These are phyloP conservation scores for Suillus spraguei DNA, from an alignment of 768 basidiomycete genomes.

Conservation along the genomic window DNA sequence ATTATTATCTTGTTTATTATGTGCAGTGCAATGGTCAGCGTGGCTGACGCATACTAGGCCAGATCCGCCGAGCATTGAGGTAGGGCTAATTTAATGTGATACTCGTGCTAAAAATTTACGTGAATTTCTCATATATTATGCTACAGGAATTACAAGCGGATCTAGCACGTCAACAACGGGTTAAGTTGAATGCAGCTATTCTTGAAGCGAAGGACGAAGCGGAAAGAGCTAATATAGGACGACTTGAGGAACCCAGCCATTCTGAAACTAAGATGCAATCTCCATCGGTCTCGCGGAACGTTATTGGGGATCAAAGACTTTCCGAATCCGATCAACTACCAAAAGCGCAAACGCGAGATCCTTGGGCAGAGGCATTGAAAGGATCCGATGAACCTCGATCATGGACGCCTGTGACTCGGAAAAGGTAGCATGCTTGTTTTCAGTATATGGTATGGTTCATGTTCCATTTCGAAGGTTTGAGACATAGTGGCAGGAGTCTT, in stretches of 20 bases:
- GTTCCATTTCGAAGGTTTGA: background rate
- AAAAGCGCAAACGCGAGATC: conserved; percentile 18
- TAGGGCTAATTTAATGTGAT: conserved; percentile 29
- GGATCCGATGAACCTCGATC: conserved; percentile 37
- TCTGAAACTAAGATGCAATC: conserved; percentile 19
- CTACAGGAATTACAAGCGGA: conserved; percentile 64
- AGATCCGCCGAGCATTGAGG: conserved; percentile 63
- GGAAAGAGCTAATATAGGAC: conserved; percentile 37
- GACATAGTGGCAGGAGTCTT: background rate
- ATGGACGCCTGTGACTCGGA: conserved; percentile 38
- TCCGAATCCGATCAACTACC: conserved; percentile 12
- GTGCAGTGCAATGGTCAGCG: conserved; percentile 70
- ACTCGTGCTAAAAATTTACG: conserved; percentile 6
- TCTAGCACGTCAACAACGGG: conserved; percentile 50
- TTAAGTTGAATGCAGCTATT: conserved; percentile 52
- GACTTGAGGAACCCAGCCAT: conserved; percentile 12
- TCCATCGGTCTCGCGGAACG: conserved; percentile 15
- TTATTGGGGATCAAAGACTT: conserved; percentile 13
- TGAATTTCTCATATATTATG: background rate
- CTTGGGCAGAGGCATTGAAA: conserved; percentile 26
- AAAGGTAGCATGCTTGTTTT: conserved; percentile 20
- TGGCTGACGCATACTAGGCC: conserved; percentile 74
- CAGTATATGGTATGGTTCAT: background rate
- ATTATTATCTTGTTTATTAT: conserved; percentile 7
- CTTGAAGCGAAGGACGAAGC: conserved; percentile 59